A percentile compares a stretch with the other conserved stretches of the same genome.
Conservation (phyloP, 257 asterid genomes). For the Solanum rostratum region DNA sequence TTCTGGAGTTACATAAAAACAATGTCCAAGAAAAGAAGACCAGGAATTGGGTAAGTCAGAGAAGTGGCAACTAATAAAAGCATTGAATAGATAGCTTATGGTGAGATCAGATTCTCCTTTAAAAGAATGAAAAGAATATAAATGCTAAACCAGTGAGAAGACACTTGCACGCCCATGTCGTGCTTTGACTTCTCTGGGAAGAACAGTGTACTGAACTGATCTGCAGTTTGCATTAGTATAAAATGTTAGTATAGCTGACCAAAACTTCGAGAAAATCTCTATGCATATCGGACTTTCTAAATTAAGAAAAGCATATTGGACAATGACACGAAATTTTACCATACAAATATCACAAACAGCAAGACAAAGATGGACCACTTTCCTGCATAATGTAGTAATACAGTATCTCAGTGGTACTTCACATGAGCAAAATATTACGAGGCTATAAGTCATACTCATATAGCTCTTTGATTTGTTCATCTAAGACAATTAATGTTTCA, state of each 20-base stretch:
- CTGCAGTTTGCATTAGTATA: background rate
- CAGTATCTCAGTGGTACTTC: background rate
- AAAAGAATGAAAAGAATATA: background rate
- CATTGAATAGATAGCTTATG: background rate
- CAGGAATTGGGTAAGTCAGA: background rate
- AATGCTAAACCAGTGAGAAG: background rate
- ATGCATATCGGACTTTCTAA: background rate
- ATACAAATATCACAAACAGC: background rate
- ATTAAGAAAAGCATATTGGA: background rate
- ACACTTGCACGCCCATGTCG: background rate
- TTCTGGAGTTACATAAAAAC: background rate
- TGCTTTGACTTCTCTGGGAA: background rate
- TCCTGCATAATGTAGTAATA: background rate
- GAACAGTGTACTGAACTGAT: background rate
- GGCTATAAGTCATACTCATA: constrained; percentile 10
- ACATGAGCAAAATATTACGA: background rate
- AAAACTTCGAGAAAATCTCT: background rate
- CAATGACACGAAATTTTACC: background rate
- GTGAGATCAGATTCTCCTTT: background rate
- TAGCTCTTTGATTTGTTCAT: constrained; percentile 54
- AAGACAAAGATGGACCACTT: background rate
- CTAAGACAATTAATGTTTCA: constrained; percentile 32
- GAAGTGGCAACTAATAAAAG: background rate
- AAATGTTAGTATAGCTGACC: background rate
- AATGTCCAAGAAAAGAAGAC: background rate